phyloP scores from a whole-genome alignment of 1,284 basidiomycete species.

The Marasmius sp. region DNA sequence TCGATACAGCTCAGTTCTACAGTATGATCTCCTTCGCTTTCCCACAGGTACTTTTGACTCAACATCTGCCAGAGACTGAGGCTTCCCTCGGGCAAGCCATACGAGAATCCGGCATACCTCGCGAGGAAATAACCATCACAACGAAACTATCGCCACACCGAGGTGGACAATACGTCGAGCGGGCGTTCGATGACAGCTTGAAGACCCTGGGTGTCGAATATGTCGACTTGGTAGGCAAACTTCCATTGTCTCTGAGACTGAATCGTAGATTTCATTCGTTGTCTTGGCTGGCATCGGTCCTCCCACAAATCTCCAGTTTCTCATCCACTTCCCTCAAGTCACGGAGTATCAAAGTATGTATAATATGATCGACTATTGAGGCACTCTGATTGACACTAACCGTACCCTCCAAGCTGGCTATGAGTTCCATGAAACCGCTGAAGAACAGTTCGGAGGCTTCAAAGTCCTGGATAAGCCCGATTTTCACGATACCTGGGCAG shows the following conservation, averaged over 20 bases:
- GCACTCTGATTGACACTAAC: no score
- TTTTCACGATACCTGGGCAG: slow-evolving; percentile 41
- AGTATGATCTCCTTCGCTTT: not conserved
- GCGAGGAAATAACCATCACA: not conserved
- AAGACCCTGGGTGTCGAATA: not conserved
- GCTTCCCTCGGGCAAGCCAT: not conserved
- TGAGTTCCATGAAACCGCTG: not conserved
- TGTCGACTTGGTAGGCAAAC: not conserved
- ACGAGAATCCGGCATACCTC: not conserved
- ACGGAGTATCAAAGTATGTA: not conserved
- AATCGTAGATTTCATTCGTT: no score
- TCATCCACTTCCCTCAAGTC: not conserved
- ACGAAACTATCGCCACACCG: not conserved
- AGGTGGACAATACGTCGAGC: not conserved
- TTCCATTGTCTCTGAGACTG: not conserved
- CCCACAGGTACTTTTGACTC: not conserved
- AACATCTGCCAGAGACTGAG: not conserved
- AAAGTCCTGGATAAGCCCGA: slow-evolving; percentile 45
- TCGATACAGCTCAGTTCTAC: not conserved
- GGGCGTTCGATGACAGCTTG: not conserved
- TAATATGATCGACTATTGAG: no score
- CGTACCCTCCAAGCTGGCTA: not conserved
- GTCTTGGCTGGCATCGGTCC: no score
- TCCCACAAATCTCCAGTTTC: not conserved
- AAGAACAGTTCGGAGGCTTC: slow-evolving; percentile 10